Conservation (phyloP, 768 basidiomycete species). For the Aureoboletus auriporus region DNA sequence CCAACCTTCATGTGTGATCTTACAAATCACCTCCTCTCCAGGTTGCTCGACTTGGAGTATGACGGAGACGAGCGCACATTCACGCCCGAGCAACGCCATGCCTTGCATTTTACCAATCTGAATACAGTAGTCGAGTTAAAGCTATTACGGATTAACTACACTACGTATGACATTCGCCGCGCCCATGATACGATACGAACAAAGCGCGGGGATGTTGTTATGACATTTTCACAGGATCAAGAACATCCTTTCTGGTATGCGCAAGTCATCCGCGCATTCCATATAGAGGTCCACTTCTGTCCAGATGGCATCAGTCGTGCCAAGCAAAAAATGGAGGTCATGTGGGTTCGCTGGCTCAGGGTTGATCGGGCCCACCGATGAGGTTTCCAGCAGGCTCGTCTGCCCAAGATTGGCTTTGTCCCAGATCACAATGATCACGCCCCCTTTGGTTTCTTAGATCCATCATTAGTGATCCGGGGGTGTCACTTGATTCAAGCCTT, state of each 20-base stretch:
- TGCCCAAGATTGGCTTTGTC: constrained; percentile 18
- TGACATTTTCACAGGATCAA: constrained; percentile 2
- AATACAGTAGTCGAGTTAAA: not conserved
- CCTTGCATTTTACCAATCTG: not conserved
- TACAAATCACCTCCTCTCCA: constrained; percentile 18
- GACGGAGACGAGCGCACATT: constrained; percentile 10
- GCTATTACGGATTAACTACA: constrained; percentile 5
- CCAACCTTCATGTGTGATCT: constrained; percentile 13
- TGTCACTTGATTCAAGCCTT: not conserved
- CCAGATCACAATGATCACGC: not conserved
- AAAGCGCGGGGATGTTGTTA: not conserved
- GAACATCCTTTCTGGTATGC: constrained; percentile 24
- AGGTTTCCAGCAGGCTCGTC: constrained; percentile 4
- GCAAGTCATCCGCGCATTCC: constrained; percentile 11
- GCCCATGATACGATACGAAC: constrained; percentile 9
- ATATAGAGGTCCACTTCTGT: not conserved
- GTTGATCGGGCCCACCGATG: not conserved
- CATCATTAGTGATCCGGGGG: not conserved
- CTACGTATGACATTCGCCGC: constrained; percentile 17
- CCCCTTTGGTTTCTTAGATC: not conserved
- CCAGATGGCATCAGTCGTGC: not conserved
- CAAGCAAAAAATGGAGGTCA: constrained; percentile 10
- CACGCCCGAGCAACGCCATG: constrained; percentile 3
- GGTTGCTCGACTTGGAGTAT: constrained; percentile 9
- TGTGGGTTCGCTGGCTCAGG: constrained; percentile 25